phyloP scores from a whole-genome alignment of 495 filamentous ascomycete genomes.

The Aspergillus hancockii region DNA sequence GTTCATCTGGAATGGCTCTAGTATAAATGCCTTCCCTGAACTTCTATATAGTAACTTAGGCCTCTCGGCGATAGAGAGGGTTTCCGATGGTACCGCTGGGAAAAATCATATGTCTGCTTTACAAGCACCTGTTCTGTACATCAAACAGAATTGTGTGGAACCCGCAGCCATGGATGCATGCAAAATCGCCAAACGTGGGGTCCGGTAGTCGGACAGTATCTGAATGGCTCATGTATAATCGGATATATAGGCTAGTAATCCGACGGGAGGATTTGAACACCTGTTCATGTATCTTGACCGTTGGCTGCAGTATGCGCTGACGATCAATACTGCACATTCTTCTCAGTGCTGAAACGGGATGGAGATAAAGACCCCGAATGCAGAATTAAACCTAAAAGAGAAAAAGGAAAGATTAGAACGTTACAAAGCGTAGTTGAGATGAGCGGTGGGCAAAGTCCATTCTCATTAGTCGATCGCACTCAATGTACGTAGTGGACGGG shows the following conservation, averaged over 20 bases:
- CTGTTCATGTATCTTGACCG: constrained; percentile 6
- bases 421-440: neutral
- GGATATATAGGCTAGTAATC: neutral
- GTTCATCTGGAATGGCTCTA: neutral
- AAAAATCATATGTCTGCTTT: neutral
- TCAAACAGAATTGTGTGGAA: neutral
- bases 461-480: neutral
- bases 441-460: neutral
- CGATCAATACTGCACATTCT: neutral
- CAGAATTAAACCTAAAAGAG: neutral
- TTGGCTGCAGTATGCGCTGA: constrained; percentile 1
- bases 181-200: neutral
- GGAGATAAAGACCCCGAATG: neutral
- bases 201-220: neutral
- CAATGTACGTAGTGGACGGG: neutral
- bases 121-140: neutral
- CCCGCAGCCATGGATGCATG: neutral
- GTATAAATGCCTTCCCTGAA: neutral
- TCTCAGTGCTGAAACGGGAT: neutral
- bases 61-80: neutral
- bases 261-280: neutral
- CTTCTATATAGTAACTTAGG: neutral
- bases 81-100: neutral
- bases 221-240: neutral
- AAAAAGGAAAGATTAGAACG: neutral